Evolutionary conservation across 768 basidiomycete genomes (phyloP), one percentile per base, ranked within the genome.

Genomic region (Tephrocybe rancida): DNA sequence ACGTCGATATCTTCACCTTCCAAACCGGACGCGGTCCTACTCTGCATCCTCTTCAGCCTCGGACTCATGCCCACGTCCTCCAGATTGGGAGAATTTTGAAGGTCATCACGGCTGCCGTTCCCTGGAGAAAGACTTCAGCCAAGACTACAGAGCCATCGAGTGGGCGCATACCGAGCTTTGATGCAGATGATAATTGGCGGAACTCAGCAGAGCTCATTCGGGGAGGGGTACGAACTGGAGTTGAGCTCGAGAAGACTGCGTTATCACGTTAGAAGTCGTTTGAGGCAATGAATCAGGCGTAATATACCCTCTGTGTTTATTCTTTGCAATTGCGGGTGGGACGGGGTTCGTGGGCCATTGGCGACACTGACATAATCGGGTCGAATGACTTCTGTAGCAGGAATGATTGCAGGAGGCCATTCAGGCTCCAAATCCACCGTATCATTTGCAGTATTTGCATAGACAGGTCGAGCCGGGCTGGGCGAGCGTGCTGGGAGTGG

Each of bases 261-360:
- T 13, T 9, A 8, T 7, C 11, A 37, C 11, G 4, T 37, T 16
- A 37, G 35, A 37, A 37, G 4, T 13, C 16, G n/a, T n/a, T n/a
- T n/a, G n/a, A 16, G 16, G 16, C 11, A 7, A 16, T 13, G 14
- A 37, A 37, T 16, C 5, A 30, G 29, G 13, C 29, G 13, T 30
- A 30, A 13, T 30, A 9, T 37, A 37, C 35, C 35, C 5, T 9
- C n/a, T 5, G 7, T 37, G 16, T 9, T 7, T 37, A 37, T 16
- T 37, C 7, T 37, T 16, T 37, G 35, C 16, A 37, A 37, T 9
- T 9, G 35, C 4, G 46, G 27, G 25, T 26, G 43, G 3, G 38
- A 49, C 18, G 50, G 56, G 0, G 56, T 52, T 27, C 34, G 48
- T 6, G 47, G 21, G 21, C 35, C 50, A 18, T 29, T 52, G 34